phyloP scores from a whole-genome alignment of 148 eudicot genomes.

The Fagopyrum homotropicum region DNA sequence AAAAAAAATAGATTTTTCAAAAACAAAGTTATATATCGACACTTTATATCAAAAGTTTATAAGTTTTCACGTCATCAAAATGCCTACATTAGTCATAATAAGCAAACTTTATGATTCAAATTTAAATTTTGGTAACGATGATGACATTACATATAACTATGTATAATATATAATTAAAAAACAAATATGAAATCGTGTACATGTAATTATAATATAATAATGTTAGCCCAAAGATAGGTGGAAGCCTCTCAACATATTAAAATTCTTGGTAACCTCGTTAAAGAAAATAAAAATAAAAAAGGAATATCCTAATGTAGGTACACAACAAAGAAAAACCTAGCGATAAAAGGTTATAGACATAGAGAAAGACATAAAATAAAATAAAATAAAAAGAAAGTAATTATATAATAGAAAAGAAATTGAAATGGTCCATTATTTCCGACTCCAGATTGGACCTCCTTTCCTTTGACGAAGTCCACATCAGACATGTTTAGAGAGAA shows the following conservation, averaged over 20 bases:
- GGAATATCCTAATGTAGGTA: slow-evolving; percentile 10
- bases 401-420: background rate
- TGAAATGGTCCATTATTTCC: background rate
- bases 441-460: too few species aligned
- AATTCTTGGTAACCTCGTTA: slow-evolving; percentile 4
- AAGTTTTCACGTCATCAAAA: too few species aligned
- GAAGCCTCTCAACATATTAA: background rate
- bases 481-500: too few species aligned
- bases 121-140: too few species aligned
- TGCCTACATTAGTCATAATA: too few species aligned
- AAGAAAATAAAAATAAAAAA: background rate
- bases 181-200: background rate
- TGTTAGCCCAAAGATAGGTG: background rate
- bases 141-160: background rate
- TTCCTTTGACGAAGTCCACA: too few species aligned
- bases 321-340: background rate
- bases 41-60: too few species aligned
- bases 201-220: too few species aligned
- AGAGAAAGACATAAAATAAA: background rate
- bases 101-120: too few species aligned
- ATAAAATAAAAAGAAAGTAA: background rate
- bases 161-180: background rate
- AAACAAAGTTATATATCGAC: too few species aligned
- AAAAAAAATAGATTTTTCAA: too few species aligned
- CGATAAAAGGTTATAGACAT: slow-evolving; percentile 4